Evolutionary conservation across 352 stramenopile species (phyloP).

Genomic region (Globisporangium okanoganense): DNA sequence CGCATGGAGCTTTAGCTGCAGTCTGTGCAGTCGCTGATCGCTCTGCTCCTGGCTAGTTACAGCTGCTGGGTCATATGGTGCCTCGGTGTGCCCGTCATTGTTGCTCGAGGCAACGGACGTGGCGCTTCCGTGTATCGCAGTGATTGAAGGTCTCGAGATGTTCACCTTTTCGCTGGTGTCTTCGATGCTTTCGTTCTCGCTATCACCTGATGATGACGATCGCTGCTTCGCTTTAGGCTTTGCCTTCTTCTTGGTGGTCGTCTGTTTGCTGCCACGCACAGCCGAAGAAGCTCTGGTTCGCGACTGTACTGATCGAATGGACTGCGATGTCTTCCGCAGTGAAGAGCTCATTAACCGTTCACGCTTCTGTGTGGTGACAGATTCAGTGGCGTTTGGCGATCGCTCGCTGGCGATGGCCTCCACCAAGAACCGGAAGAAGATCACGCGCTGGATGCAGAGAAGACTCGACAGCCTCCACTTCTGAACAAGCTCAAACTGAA

Average conservation of each 20-base stretch:
- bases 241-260: background rate
- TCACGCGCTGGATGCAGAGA: constrained; percentile 43
- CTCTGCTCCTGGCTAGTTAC: background rate
- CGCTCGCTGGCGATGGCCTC: constrained; percentile 28
- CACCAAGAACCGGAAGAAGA: constrained; percentile 56
- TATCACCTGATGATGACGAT: background rate
- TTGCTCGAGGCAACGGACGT: background rate
- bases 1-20: constrained; percentile 4
- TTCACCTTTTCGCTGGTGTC: background rate
- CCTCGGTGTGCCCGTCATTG: background rate
- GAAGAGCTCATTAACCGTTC: background rate
- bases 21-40: background rate
- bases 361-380: background rate
- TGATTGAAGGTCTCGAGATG: background rate
- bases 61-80: background rate
- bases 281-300: background rate
- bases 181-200: background rate
- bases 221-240: background rate
- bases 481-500: constrained; percentile 32
- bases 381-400: background rate
- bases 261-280: background rate
- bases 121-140: background rate
- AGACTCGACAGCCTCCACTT: constrained; percentile 41
- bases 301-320: constrained; percentile 4
- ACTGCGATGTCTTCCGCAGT: background rate